A percentile compares a stretch with the other conserved stretches of the same genome.
Evolutionary conservation across 345 rosid species (phyloP).

Genomic region (Orychophragmus violaceus): DNA sequence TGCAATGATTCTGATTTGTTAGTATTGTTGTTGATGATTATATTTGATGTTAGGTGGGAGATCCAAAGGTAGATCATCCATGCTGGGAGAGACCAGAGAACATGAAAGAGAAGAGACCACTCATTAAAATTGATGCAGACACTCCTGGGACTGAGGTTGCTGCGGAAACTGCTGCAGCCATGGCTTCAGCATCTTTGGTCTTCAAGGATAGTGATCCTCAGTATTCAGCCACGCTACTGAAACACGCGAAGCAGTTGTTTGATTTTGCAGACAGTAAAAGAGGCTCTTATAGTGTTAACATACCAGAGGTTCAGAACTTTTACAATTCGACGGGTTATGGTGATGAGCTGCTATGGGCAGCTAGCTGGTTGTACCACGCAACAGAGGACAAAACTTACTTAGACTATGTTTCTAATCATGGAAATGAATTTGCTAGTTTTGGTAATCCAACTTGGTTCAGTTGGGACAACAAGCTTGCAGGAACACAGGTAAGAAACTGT

Average conservation of each 20-base stretch:
- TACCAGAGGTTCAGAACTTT: constrained; percentile 55
- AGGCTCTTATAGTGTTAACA: constrained; percentile 61
- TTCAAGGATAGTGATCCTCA: constrained; percentile 52
- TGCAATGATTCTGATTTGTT: background rate
- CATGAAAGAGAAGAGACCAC: constrained; percentile 78
- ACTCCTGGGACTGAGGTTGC: constrained; percentile 91
- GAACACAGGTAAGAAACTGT: constrained; percentile 51
- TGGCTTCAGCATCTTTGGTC: constrained; percentile 94
- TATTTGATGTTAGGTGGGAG: constrained; percentile 62
- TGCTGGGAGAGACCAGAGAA: constrained; percentile 96
- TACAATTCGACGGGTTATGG: constrained; percentile 91
- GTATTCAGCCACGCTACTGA: constrained; percentile 71
- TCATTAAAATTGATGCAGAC: constrained; percentile 53
- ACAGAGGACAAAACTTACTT: constrained; percentile 71
- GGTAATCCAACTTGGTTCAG: constrained; percentile 95
- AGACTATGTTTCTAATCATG: constrained; percentile 58
- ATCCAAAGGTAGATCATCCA: constrained; percentile 61
- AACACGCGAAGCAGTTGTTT: constrained; percentile 79
- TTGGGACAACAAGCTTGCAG: constrained; percentile 97
- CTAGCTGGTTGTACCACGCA: constrained; percentile 94
- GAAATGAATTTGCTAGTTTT: constrained; percentile 59
- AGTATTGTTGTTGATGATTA: background rate
- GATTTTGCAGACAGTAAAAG: constrained; percentile 65
- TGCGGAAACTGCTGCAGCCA: constrained; percentile 96
- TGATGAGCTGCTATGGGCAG: constrained; percentile 95